These are phyloP conservation scores for Lodderomyces parapsilosis DNA, from an alignment of 1,139 yeast genomes.

Conservation along the genomic window DNA sequence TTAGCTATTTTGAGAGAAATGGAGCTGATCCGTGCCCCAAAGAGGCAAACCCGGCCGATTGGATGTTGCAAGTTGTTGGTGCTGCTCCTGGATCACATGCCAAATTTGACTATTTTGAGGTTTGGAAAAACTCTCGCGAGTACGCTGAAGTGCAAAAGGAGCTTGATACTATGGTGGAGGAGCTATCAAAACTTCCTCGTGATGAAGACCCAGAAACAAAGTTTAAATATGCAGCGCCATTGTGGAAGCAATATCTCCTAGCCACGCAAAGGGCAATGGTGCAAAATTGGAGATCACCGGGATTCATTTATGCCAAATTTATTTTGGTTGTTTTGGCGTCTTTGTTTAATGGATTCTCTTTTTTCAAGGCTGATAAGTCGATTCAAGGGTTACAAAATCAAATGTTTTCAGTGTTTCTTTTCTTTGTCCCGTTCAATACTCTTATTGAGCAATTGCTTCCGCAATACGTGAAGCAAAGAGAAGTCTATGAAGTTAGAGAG, in stretches of 20 bases:
- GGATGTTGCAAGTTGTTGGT: constrained; percentile 55
- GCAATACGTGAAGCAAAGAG: constrained; percentile 31
- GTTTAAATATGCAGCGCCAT: constrained; percentile 26
- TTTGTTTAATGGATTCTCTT: constrained; percentile 47
- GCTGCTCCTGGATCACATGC: constrained; percentile 39
- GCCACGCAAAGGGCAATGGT: constrained; percentile 28
- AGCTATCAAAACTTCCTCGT: constrained; percentile 27
- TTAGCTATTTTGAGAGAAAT: constrained; percentile 56
- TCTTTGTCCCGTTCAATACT: constrained; percentile 44
- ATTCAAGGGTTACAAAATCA: constrained; percentile 48
- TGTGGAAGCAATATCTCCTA: constrained; percentile 24
- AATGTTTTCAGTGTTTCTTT: constrained; percentile 58
- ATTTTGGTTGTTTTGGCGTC: constrained; percentile 40
- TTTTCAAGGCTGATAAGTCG: constrained; percentile 31
- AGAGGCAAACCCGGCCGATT: constrained; percentile 55
- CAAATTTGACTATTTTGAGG: constrained; percentile 32
- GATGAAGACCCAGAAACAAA: constrained; percentile 23
- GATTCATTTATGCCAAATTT: constrained; percentile 40
- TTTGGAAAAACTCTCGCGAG: constrained; percentile 33
- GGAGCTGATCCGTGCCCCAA: constrained; percentile 46
- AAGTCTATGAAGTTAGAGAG: constrained; percentile 36
- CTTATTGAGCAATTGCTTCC: constrained; percentile 53
- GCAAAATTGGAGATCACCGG: constrained; percentile 46
- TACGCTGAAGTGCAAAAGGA: constrained; percentile 22
- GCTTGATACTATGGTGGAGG: constrained; percentile 29